Evolutionary conservation across 2,329 filamentous ascomycete species (phyloP), one percentile per base, ranked within the genome.

Genomic region (Triangularia setosa): DNA sequence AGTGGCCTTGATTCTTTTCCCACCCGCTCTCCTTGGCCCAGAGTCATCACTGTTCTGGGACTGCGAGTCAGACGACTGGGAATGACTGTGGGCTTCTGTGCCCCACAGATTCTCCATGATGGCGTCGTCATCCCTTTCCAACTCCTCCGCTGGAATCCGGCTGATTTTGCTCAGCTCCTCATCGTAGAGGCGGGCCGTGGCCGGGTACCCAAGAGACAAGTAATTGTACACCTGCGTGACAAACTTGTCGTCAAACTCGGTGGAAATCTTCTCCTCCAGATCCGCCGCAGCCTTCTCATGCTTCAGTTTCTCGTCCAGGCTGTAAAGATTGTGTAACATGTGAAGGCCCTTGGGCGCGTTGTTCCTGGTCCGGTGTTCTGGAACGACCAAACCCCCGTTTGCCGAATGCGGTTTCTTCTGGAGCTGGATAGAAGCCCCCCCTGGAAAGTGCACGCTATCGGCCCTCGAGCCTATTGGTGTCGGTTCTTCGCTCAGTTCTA

Each of bases 221-320:
- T 98, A 98, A 76, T 98, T 97, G 83, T 96, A 98, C 7, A 98
- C 93, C 76, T 98, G 94, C 0, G 93, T 97, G 63, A 97, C 87
- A 74, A 97, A 97, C 3, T 82, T 82, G 74, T 97, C 92, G 66
- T 89, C 83, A 72, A 95, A 96, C 75, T 97, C 93, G 60, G 77
- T 76, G 3, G 78, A 73, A 65, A 87, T 84, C 70, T 82, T 81
- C 60, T 84, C 82, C 67, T 85, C 79, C 1, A 77, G 76, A 69
- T 86, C 83, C 16, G 78, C 80, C 12, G 77, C 76, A 5, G 75
- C 79, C 72, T 83, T 83, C 68, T 84, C 82, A 64, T 79, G 77
- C 64, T 76, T 77, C 16, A 85, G 74, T 18, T 80, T 79, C 67
- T 84, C 82, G 61, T 84, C 80, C 12, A 85, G 77, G n/a, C 79